A percentile compares a stretch with the other conserved stretches of the same genome.
Evolutionary conservation across 1,284 basidiomycete species (phyloP).

Genomic region (Agaricales sp.): DNA sequence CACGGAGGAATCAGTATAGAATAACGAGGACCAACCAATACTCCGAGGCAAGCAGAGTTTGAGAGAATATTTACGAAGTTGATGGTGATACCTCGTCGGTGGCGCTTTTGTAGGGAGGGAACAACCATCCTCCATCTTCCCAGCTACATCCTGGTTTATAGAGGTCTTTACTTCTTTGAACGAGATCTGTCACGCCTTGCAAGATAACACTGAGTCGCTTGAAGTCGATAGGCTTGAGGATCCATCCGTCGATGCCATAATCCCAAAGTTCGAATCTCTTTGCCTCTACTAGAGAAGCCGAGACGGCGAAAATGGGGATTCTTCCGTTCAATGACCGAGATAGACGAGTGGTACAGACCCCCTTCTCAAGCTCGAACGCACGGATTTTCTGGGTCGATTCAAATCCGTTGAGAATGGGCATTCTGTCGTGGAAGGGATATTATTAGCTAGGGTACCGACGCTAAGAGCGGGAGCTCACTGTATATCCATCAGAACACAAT

Average conservation of each 20-base stretch:
- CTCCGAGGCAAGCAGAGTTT: too few relatives aligned
- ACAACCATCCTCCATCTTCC: constrained; percentile 67
- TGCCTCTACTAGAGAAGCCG: constrained; percentile 61
- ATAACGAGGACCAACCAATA: too few relatives aligned
- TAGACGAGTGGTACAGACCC: constrained; percentile 14
- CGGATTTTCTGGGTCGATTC: constrained; percentile 65
- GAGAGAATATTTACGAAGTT: too few relatives aligned
- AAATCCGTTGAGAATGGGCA: constrained; percentile 78
- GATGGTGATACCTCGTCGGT: too few relatives aligned
- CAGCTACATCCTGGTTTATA: constrained; percentile 54
- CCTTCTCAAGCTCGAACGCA: constrained; percentile 35
- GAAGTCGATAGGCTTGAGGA: constrained; percentile 83
- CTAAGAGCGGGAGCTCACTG: constrained; percentile 38
- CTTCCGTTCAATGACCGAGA: constrained; percentile 55
- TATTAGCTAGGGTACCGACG: not conserved
- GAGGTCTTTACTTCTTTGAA: constrained; percentile 42
- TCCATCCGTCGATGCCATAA: constrained; percentile 75
- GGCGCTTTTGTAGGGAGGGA: not conserved
- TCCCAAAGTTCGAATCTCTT: constrained; percentile 50
- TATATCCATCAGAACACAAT: constrained; percentile 79
- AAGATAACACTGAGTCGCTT: constrained; percentile 54
- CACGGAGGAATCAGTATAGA: too few relatives aligned
- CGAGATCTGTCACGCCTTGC: constrained; percentile 44
- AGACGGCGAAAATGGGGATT: constrained; percentile 80
- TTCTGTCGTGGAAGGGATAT: constrained; percentile 30